Conservation (phyloP, 768 basidiomycete species). For the Rossbeevera mucosa region DNA sequence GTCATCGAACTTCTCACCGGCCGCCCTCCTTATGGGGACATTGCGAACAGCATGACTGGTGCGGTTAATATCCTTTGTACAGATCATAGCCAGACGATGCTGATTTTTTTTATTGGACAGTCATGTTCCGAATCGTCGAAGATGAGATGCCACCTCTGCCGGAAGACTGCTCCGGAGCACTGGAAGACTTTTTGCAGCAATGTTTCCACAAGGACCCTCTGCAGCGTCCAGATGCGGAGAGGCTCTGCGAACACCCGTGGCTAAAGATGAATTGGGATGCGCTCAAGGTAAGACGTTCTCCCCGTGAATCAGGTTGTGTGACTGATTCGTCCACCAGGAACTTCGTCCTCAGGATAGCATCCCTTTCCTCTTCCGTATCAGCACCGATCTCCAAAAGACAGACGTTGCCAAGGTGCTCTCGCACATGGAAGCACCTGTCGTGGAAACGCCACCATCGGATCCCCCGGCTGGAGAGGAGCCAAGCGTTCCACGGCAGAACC, state of each 20-base stretch:
- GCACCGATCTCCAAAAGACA: conserved; percentile 74
- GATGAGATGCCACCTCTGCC: conserved; percentile 87
- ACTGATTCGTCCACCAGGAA: conserved; percentile 41
- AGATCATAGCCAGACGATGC: neutral
- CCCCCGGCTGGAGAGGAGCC: conserved; percentile 40
- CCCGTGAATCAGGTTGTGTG: neutral
- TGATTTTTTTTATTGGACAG: conserved; percentile 35
- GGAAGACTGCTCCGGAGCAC: conserved; percentile 65
- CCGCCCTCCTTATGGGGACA: conserved; percentile 85
- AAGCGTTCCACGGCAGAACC: conserved; percentile 35
- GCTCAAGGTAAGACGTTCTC: conserved; percentile 54
- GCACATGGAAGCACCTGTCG: conserved; percentile 31
- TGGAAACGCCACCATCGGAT: conserved; percentile 42
- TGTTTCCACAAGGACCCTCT: conserved; percentile 90
- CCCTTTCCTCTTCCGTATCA: conserved; percentile 90
- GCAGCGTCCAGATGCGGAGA: conserved; percentile 77
- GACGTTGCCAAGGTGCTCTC: conserved; percentile 55
- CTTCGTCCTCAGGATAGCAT: conserved; percentile 91
- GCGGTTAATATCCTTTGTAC: conserved; percentile 20
- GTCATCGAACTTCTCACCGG: conserved; percentile 93
- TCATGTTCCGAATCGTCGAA: conserved; percentile 98
- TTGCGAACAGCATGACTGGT: conserved; percentile 90
- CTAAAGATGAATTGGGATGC: conserved; percentile 73
- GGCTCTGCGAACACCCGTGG: conserved; percentile 90
- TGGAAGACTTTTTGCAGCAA: conserved; percentile 74